Evolutionary conservation across 495 filamentous ascomycete species (phyloP), one percentile per base, ranked within the genome.

Genomic region (Podospora appendiculata): DNA sequence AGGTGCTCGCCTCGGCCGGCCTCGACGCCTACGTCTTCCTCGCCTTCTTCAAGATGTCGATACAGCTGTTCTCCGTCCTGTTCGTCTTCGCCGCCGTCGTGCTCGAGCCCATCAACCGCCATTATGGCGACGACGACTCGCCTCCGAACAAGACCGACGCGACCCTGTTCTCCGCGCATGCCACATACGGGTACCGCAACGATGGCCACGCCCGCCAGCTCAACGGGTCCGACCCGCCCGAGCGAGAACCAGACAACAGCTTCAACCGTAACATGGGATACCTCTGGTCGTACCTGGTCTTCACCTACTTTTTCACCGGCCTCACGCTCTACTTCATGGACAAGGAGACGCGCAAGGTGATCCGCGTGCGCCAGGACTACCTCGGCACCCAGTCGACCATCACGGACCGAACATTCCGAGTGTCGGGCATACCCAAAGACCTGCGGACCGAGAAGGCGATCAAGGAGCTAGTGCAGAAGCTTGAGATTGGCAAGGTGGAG

Each of bases 11-110:
- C 38, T 93, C 92, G 32, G 91, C 91, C 11, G 94, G 94, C 0
- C 75, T 99, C 43, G 94, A 99, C 72, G 94, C 93, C 48, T 99
- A 85, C 68, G 93, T 96, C 56, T 96, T 97, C 58, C 76, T 99
- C 11, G 81, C 83, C 18, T 97, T 97, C 71, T 96, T 96, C 71
- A 89, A 90, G 62, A 90, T 96, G 79, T 84, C 93, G 14, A 87
- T 90, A 46, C 86, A 87, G 57, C 86, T 96, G 56, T 82, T 96
- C 33, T 68, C 77, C 8, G 72, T 85, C 40, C 83, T 93, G 48
- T 82, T 95, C 45, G 77, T 95, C 65, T 86, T 96, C 63, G 84
- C 90, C 41, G 72, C 84, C 16, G 74, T 80, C 2, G 80, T 99
- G 4, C 85, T 99, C 54, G 82, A 86, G 42, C 94, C 94, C 1